These are phyloP conservation scores for Lachancea fermentati DNA, from an alignment of 805 yeast species.

Conservation along the genomic window DNA sequence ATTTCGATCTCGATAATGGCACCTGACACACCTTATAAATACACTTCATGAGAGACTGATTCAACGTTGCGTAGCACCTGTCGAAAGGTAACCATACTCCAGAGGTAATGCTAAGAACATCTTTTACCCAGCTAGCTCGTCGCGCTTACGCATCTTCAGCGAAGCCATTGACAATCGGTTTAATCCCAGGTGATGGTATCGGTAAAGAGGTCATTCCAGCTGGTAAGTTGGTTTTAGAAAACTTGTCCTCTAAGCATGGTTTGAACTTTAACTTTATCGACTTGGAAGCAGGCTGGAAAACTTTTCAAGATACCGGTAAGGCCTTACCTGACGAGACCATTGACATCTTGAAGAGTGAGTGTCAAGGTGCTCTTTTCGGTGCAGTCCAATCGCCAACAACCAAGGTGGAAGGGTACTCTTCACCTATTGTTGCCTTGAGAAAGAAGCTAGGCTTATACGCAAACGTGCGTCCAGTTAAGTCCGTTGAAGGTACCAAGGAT, in stretches of 20 bases:
- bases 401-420: slow-evolving; percentile 93
- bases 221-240: slow-evolving; percentile 81
- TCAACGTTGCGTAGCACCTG: too few species aligned
- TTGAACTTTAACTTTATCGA: slow-evolving; percentile 80
- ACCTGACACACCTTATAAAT: too few species aligned
- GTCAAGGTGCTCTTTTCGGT: slow-evolving; percentile 97
- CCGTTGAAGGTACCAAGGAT: slow-evolving; percentile 70
- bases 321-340: slow-evolving; percentile 95
- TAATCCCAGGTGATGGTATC: slow-evolving; percentile 98
- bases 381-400: slow-evolving; percentile 94
- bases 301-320: slow-evolving; percentile 88
- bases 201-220: slow-evolving; percentile 98
- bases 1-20: too few species aligned
- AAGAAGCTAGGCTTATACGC: slow-evolving; percentile 93
- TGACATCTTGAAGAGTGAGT: slow-evolving; percentile 62
- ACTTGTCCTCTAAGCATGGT: slow-evolving; percentile 68
- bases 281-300: slow-evolving; percentile 91
- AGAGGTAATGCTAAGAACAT: slow-evolving; percentile 25
- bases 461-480: slow-evolving; percentile 95
- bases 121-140: slow-evolving; percentile 23
- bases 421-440: slow-evolving; percentile 98
- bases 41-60: too few species aligned
- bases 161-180: slow-evolving; percentile 51
- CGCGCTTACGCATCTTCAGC: slow-evolving; percentile 36
- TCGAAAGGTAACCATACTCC: too few species aligned